Evolutionary conservation across 805 yeast species (phyloP).

Genomic region (Metschnikowia vanudenii): DNA sequence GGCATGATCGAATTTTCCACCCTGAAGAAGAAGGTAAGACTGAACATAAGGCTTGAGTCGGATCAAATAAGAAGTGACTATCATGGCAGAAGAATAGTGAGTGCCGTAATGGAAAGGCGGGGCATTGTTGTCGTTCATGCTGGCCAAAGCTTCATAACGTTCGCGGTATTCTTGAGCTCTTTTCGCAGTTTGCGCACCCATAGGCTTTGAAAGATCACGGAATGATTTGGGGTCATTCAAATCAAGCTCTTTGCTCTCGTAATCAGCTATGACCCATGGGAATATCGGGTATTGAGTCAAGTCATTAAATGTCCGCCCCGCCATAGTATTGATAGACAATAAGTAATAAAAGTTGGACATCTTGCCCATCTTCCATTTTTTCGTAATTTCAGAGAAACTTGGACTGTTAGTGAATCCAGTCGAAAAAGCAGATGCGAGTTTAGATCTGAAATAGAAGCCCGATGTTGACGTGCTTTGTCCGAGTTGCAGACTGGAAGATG

Average conservation of each 20-base stretch:
- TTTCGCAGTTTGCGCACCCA: conserved; percentile 77
- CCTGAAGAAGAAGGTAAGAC: conserved; percentile 75
- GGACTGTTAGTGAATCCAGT: conserved; percentile 25
- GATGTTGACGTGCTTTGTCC: conserved; percentile 16
- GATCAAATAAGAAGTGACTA: conserved; percentile 76
- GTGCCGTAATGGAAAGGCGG: conserved; percentile 93
- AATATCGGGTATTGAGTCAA: conserved; percentile 88
- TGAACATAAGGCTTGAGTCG: conserved; percentile 79
- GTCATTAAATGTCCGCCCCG: conserved; percentile 88
- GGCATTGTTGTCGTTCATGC: conserved; percentile 54
- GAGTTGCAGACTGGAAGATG: conserved; percentile 31
- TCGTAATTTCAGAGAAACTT: conserved; percentile 44
- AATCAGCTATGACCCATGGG: conserved; percentile 89
- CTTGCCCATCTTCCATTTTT: conserved; percentile 73
- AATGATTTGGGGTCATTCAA: conserved; percentile 57
- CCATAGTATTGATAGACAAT: conserved; percentile 75
- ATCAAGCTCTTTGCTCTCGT: conserved; percentile 68
- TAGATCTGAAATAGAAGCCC: conserved; percentile 24
- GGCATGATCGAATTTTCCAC: conserved; percentile 86
- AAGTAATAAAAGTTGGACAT: conserved; percentile 81
- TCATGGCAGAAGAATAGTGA: conserved; percentile 92
- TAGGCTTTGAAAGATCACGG: conserved; percentile 80
- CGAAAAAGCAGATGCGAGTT: conserved; percentile 38
- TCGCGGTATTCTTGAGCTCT: conserved; percentile 67
- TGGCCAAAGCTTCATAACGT: conserved; percentile 66